Evolutionary conservation across 495 filamentous ascomycete genomes (phyloP).

Genomic region (Aspergillus leporis): DNA sequence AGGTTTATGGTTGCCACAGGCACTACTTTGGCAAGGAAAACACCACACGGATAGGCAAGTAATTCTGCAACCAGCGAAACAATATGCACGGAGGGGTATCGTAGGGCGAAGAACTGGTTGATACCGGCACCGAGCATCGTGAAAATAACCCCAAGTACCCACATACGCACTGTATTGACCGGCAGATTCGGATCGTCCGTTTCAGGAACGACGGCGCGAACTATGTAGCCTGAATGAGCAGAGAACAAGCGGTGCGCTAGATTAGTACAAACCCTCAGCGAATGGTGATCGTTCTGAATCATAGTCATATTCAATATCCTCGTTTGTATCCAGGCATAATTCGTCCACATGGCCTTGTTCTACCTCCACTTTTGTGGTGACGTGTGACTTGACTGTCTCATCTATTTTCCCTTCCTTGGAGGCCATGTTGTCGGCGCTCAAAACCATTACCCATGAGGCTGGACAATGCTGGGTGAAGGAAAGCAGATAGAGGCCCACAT

Average conservation of each 20-base stretch:
- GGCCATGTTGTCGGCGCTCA: slow-evolving; percentile 13
- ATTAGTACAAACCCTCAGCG: slow-evolving; percentile 31
- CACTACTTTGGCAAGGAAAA: slow-evolving; percentile 39
- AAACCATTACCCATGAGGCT: not conserved
- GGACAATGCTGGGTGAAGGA: not conserved
- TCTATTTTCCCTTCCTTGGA: slow-evolving; percentile 15
- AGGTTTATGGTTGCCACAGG: slow-evolving; percentile 47
- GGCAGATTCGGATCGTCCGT: slow-evolving; percentile 44
- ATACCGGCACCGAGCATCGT: slow-evolving; percentile 79
- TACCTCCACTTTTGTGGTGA: slow-evolving; percentile 24
- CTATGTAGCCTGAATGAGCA: slow-evolving; percentile 12
- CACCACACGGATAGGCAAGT: slow-evolving; percentile 61
- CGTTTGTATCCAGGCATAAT: slow-evolving; percentile 23
- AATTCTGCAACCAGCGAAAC: slow-evolving; percentile 64
- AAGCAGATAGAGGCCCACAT: not conserved
- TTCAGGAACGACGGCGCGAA: slow-evolving; percentile 36
- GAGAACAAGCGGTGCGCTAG: not conserved
- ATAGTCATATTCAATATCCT: slow-evolving; percentile 35
- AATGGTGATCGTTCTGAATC: slow-evolving; percentile 39
- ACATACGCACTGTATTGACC: slow-evolving; percentile 71
- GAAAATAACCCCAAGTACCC: slow-evolving; percentile 75
- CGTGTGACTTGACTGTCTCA: slow-evolving; percentile 17
- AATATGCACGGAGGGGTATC: slow-evolving; percentile 85
- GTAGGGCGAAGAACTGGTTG: slow-evolving; percentile 82
- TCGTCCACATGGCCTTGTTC: slow-evolving; percentile 32